Conservation (phyloP, 2,329 filamentous ascomycete genomes). For the Lomentospora prolificans region DNA sequence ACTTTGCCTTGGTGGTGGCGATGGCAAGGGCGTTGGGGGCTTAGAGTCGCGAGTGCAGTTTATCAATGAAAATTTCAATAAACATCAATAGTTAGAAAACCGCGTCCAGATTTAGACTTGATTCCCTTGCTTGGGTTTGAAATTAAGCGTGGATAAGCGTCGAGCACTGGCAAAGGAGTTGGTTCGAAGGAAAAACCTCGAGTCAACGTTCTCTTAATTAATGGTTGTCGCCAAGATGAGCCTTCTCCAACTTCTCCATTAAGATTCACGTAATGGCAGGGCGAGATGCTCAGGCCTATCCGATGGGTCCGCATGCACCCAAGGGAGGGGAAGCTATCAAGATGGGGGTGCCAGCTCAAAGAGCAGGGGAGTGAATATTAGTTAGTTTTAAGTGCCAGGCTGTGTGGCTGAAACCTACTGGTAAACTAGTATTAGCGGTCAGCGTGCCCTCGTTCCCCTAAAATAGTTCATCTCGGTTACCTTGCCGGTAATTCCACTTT, state of each 20-base stretch:
- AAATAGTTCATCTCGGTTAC: neutral
- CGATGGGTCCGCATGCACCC: neutral
- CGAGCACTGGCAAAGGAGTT: too few relatives aligned
- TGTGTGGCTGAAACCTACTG: neutral
- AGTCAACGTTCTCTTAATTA: neutral
- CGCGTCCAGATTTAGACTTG: too few relatives aligned
- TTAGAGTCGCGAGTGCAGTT: neutral
- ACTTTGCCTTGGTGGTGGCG: too few relatives aligned
- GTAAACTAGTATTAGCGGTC: too few relatives aligned
- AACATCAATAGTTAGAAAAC: too few relatives aligned
- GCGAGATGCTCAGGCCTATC: neutral
- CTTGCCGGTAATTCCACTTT: conserved; percentile 1
- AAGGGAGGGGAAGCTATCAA: too few relatives aligned
- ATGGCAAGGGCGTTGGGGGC: too few relatives aligned
- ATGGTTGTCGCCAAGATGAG: neutral
- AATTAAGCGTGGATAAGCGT: too few relatives aligned
- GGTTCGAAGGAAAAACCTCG: too few relatives aligned
- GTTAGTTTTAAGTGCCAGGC: neutral
- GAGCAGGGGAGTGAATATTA: neutral
- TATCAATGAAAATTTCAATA: neutral
- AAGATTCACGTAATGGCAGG: neutral
- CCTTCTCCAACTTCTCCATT: neutral
- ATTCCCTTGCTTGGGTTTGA: too few relatives aligned
- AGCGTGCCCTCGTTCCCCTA: too few relatives aligned
- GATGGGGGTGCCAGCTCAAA: too few relatives aligned